A percentile compares a stretch with the other conserved stretches of the same genome.
Evolutionary conservation across 768 basidiomycete genomes (phyloP).

Genomic region (Boletus fagicola): DNA sequence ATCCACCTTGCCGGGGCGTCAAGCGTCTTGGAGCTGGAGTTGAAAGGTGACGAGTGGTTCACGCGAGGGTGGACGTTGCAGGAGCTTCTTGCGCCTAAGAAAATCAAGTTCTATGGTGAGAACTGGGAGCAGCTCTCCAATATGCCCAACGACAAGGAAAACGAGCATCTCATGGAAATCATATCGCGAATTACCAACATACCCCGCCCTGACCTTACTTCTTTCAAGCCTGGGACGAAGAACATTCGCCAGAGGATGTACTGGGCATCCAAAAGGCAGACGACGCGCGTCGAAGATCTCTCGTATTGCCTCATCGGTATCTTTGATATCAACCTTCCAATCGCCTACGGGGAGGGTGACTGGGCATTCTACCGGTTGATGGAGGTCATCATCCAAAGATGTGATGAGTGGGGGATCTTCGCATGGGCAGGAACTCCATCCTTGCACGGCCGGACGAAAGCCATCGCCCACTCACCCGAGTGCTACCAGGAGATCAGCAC

Average conservation of each 20-base stretch:
- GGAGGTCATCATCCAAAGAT: conserved; percentile 22
- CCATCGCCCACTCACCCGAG: conserved; percentile 15
- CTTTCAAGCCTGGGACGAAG: conserved; percentile 13
- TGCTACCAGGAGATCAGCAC: conserved; percentile 15
- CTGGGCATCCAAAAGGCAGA: conserved; percentile 26
- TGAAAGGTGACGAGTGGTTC: conserved; percentile 13
- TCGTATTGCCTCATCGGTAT: conserved; percentile 28
- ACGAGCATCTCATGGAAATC: background rate
- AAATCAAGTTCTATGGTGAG: conserved; percentile 11
- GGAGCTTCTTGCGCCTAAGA: conserved; percentile 13
- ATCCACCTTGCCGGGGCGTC: conserved; percentile 11
- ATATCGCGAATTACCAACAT: conserved; percentile 11
- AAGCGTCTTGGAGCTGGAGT: background rate
- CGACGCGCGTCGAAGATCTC: conserved; percentile 25
- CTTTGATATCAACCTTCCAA: conserved; percentile 22
- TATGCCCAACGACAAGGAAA: conserved; percentile 7
- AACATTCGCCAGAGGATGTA: conserved; percentile 16
- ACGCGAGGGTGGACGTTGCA: conserved; percentile 16
- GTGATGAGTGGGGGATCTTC: conserved; percentile 26
- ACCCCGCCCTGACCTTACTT: conserved; percentile 6
- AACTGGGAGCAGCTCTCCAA: conserved; percentile 9
- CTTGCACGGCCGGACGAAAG: conserved; percentile 7
- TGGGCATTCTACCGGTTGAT: conserved; percentile 29
- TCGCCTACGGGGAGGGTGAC: conserved; percentile 16
- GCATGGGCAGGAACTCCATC: conserved; percentile 23